A percentile compares a stretch with the other conserved stretches of the same genome.
phyloP scores from a whole-genome alignment of 768 basidiomycete genomes.

The Gloeophyllum trabeum region DNA sequence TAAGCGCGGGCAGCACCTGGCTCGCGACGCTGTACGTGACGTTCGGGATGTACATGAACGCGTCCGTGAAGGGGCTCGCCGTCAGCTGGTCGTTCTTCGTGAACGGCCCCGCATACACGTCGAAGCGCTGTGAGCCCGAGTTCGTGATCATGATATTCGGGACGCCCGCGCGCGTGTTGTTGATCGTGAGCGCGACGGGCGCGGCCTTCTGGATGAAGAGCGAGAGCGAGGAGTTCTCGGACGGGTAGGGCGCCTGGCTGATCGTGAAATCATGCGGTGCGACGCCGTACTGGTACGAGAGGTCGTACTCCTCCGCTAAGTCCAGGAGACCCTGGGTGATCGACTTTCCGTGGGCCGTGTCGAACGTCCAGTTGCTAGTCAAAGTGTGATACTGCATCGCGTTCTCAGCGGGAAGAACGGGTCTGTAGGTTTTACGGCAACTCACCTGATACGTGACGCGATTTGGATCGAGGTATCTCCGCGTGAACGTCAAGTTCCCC shows the following conservation, averaged over 20 bases:
- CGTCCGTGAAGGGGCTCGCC: constrained; percentile 55
- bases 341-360: constrained; percentile 38
- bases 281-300: constrained; percentile 52
- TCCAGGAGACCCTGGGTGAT: constrained; percentile 46
- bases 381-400: constrained; percentile 59
- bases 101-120: constrained; percentile 59
- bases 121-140: constrained; percentile 54
- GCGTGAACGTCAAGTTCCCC: constrained; percentile 47
- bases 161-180: constrained; percentile 48
- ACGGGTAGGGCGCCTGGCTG: constrained; percentile 54
- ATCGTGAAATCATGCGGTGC: constrained; percentile 72
- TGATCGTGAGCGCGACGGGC: constrained; percentile 44
- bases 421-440: too few relatives aligned
- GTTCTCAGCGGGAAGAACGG: too few relatives aligned
- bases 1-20: constrained; percentile 40
- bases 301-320: constrained; percentile 47
- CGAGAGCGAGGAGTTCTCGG: constrained; percentile 46
- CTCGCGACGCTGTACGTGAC: constrained; percentile 39
- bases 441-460: constrained; percentile 60
- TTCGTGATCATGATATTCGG: constrained; percentile 58
- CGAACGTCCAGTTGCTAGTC: constrained; percentile 39
- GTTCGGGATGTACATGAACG: constrained; percentile 50
- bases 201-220: constrained; percentile 44
- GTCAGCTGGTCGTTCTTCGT: constrained; percentile 77
- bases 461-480: constrained; percentile 75